These are phyloP conservation scores for Obba rivulosa DNA, from an alignment of 768 basidiomycete species.

Conservation along the genomic window DNA sequence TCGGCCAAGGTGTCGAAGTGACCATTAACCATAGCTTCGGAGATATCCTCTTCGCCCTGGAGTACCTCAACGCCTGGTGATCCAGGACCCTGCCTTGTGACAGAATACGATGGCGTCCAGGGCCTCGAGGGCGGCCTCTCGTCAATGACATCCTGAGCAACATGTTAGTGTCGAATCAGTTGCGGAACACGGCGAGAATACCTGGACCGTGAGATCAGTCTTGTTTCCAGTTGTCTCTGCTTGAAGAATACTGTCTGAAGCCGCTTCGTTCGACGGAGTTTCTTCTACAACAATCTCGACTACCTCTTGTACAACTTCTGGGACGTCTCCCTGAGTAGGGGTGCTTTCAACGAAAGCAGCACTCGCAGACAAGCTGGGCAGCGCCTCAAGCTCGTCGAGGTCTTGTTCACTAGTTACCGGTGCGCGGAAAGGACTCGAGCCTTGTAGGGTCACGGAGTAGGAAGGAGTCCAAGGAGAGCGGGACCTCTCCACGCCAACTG, in stretches of 20 bases:
- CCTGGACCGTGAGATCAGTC: too few species aligned
- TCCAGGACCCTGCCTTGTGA: conserved; percentile 28
- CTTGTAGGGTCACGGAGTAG: conserved; percentile 27
- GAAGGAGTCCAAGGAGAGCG: conserved; percentile 30
- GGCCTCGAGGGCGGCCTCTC: conserved; percentile 24
- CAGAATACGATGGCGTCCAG: conserved; percentile 36
- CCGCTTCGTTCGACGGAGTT: not conserved
- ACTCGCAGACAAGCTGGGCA: not conserved
- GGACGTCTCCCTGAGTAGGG: not conserved
- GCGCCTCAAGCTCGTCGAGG: conserved; percentile 12
- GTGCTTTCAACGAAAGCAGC: not conserved
- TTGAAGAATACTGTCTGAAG: too few species aligned
- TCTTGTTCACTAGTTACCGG: conserved; percentile 12
- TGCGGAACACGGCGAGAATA: too few species aligned
- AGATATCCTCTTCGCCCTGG: not conserved
- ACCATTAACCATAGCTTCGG: not conserved
- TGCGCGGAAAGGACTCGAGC: conserved; percentile 14
- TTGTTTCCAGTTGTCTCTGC: too few species aligned
- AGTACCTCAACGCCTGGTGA: conserved; percentile 6
- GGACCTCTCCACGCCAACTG: conserved; percentile 8
- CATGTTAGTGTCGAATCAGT: not conserved
- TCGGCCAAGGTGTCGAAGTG: not conserved
- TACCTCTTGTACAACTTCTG: not conserved
- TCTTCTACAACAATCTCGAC: conserved; percentile 8
- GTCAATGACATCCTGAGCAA: not conserved